phyloP scores from a whole-genome alignment of 139 green algal species.

The Chlamydomonas sp. region DNA sequence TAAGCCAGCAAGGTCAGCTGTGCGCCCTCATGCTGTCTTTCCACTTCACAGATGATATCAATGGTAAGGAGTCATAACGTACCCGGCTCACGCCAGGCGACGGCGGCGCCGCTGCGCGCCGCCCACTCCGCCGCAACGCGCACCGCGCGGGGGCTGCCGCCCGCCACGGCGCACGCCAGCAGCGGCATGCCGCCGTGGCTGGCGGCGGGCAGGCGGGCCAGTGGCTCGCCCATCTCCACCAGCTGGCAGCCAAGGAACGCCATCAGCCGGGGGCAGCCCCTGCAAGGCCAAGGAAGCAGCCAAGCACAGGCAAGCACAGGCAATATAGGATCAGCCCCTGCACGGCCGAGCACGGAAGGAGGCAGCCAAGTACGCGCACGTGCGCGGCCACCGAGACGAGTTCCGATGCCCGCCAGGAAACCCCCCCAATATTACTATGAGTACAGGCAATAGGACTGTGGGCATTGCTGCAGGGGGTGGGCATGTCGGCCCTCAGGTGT shows the following conservation, averaged over 20 bases:
- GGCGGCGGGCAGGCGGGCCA: slow-evolving; percentile 4
- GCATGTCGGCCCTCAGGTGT: too few species aligned
- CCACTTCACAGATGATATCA: not conserved
- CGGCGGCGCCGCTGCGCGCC: not conserved
- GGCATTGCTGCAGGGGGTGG: too few species aligned
- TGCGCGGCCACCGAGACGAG: too few species aligned
- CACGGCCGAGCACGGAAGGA: not conserved
- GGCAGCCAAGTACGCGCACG: too few species aligned
- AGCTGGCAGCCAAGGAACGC: slow-evolving; percentile 10
- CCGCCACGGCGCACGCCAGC: not conserved
- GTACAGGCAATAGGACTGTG: not conserved
- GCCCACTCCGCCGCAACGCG: slow-evolving; percentile 13
- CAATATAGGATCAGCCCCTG: not conserved
- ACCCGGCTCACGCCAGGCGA: slow-evolving; percentile 29
- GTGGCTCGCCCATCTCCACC: slow-evolving; percentile 29
- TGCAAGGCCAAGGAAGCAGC: not conserved
- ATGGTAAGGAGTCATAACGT: not conserved
- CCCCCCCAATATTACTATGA: too few species aligned
- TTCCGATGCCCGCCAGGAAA: too few species aligned
- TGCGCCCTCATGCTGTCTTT: not conserved
- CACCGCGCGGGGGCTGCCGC: not conserved
- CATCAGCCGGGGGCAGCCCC: slow-evolving; percentile 14
- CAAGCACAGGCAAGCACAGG: not conserved
- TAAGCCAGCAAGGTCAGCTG: not conserved
- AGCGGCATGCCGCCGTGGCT: not conserved